These are phyloP conservation scores for Colletotrichum sp. DNA, from an alignment of 2,329 filamentous ascomycete species.

Conservation along the genomic window DNA sequence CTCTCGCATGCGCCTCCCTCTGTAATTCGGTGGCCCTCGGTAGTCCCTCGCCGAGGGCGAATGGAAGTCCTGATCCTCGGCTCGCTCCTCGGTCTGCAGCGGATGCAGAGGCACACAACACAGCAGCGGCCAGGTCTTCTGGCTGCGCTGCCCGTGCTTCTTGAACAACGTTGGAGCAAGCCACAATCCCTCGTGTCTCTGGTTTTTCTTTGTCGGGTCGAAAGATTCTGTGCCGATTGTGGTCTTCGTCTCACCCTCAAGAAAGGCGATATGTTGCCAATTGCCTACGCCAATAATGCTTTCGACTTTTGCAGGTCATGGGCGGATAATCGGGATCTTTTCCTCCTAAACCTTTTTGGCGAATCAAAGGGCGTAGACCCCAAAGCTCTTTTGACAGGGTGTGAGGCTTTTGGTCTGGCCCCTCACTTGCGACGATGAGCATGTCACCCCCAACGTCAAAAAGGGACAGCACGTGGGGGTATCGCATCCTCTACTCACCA, in stretches of 20 bases:
- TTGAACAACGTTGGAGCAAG: background rate
- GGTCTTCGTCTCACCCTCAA: background rate
- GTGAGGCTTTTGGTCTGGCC: background rate
- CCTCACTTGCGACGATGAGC: background rate
- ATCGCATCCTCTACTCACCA: background rate
- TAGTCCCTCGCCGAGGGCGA: conserved; percentile 10
- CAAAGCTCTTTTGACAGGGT: background rate
- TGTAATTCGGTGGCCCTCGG: conserved; percentile 11
- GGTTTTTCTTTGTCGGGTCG: background rate
- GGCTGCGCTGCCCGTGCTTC: background rate
- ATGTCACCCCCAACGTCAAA: background rate
- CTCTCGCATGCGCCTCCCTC: background rate
- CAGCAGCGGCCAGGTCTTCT: background rate
- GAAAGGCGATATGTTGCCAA: background rate
- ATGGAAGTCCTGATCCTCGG: background rate
- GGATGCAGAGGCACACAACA: background rate
- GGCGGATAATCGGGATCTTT: conserved; percentile 22
- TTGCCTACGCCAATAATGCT: background rate
- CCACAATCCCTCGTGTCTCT: background rate
- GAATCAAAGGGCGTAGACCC: background rate
- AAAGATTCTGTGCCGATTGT: background rate
- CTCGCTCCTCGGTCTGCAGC: conserved; percentile 11
- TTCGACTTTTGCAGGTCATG: background rate
- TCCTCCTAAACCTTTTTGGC: background rate
- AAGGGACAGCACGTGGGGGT: conserved; percentile 15